Evolutionary conservation across 352 stramenopile species (phyloP), one percentile per base, ranked within the genome.

Genomic region (Labyrinthula sp.): DNA sequence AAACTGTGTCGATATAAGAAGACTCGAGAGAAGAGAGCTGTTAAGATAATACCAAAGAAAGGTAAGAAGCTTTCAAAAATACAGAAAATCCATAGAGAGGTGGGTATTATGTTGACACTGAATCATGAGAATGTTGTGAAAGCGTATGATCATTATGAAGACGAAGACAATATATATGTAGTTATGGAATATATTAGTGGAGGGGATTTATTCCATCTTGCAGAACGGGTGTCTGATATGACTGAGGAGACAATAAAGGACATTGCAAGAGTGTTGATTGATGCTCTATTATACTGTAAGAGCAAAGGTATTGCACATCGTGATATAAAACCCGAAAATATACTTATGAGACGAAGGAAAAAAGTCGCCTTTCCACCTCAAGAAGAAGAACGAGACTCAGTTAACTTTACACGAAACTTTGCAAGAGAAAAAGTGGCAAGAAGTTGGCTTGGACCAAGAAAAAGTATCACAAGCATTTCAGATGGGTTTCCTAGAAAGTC

Each of bases 131-230:
- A 49, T 37, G 34, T 52, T 8, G 47, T 52, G 33, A 29, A 6
- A 12, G 43, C 43, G 20, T 27, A 47, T 22, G 43, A 52, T n/a
- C 43, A 52, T 37, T 52, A 47, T 49, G 43, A 52, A 17, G 43
- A 52, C 34, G 20, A 20, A 12, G 18, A 52, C 4, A 41, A 34
- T 24, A 21, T 52, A 2, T 52, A 52, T 37, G 47, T 52, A 27
- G 43, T 52, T 17, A 52, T 37, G 9, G 43, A 52, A 25, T 52
- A 48, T 22, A 15, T 28, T 4, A 22, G 18, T 24, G 74, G 74
- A 27, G 73, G 82, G 3, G 80, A 94, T 45, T 63, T 94, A 1
- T 95, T 95, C 64, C n/a, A n/a, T n/a, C n/a, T n/a, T n/a, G n/a
- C n/a, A n/a, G 79, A 93, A 43, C 65, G 79, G 23, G 66, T 96